Evolutionary conservation across 2,329 filamentous ascomycete genomes (phyloP).

Genomic region (Xylariaceae sp.): DNA sequence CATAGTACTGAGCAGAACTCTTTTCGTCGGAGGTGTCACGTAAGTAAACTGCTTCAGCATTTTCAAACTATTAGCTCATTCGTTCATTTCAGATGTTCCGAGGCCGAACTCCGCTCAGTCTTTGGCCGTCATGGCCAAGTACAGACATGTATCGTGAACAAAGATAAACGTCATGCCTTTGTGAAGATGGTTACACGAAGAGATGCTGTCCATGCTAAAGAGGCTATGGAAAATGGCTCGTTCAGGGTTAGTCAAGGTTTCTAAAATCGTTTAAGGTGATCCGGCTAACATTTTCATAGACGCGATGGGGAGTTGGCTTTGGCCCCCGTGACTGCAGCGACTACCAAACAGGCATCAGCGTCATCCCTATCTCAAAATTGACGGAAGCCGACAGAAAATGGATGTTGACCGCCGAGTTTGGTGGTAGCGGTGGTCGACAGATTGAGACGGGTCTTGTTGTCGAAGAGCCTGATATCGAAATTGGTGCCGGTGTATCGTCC

Average conservation of each 20-base stretch:
- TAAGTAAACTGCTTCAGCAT: conserved; percentile 54
- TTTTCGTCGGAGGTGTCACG: conserved; percentile 96
- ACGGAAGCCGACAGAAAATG: conserved; percentile 97
- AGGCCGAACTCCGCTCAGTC: conserved; percentile 79
- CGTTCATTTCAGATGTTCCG: conserved; percentile 63
- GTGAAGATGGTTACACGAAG: conserved; percentile 96
- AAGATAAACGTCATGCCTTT: conserved; percentile 97
- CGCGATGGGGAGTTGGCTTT: conserved; percentile 96
- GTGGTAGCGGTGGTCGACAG: conserved; percentile 82
- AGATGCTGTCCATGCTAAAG: conserved; percentile 83
- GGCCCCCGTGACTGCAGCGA: conserved; percentile 97
- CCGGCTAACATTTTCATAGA: conserved; percentile 57
- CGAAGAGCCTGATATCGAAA: conserved; percentile 98
- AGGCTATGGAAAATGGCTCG: conserved; percentile 83
- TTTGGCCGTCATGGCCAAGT: conserved; percentile 86
- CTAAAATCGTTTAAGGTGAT: conserved; percentile 9
- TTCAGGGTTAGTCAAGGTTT: conserved; percentile 64
- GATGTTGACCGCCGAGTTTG: conserved; percentile 92
- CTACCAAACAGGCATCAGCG: conserved; percentile 87
- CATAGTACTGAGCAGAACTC: conserved; percentile 83
- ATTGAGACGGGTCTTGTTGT: conserved; percentile 87
- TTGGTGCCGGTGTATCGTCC: conserved; percentile 93
- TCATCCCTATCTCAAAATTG: conserved; percentile 90
- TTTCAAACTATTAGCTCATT: conserved; percentile 36
- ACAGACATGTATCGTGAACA: conserved; percentile 97